Evolutionary conservation across 2,329 filamentous ascomycete genomes (phyloP).

Genomic region (Septoria petroselini): DNA sequence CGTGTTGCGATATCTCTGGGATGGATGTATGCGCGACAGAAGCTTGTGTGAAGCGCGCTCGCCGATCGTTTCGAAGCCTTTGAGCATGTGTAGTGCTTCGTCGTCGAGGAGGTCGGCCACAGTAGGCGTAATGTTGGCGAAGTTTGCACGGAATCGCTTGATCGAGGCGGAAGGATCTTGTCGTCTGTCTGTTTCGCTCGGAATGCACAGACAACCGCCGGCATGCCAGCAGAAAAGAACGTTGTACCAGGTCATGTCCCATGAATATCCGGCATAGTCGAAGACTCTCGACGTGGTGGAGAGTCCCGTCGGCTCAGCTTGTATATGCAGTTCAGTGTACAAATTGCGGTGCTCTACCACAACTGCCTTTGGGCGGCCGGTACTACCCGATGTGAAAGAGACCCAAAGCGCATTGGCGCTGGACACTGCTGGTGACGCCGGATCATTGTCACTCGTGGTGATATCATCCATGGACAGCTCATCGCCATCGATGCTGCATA

Average conservation of each 20-base stretch:
- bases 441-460: not conserved
- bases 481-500: not conserved
- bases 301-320: not conserved
- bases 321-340: conserved; percentile 1
- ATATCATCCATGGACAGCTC: not conserved
- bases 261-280: conserved; percentile 3
- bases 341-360: conserved; percentile 21
- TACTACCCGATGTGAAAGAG: conserved; percentile 52
- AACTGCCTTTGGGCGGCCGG: conserved; percentile 19
- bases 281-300: conserved; percentile 1
- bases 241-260: conserved; percentile 16
- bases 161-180: conserved; percentile 1
- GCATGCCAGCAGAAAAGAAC: conserved; percentile 14
- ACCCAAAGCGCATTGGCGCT: conserved; percentile 8
- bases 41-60: conserved; percentile 3
- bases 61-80: conserved; percentile 4
- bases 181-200: conserved; percentile 1
- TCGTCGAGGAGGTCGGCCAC: conserved; percentile 11
- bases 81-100: conserved; percentile 6
- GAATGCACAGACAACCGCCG: conserved; percentile 6
- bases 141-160: conserved; percentile 8
- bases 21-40: conserved; percentile 8
- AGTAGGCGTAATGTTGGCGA: conserved; percentile 12
- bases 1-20: conserved; percentile 2
- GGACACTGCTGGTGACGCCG: not conserved